Percentiles rank a stretch among this genome's conserved stretches.
Evolutionary conservation across 148 eudicot species (phyloP).

Genomic region (Rhododendron vialii): DNA sequence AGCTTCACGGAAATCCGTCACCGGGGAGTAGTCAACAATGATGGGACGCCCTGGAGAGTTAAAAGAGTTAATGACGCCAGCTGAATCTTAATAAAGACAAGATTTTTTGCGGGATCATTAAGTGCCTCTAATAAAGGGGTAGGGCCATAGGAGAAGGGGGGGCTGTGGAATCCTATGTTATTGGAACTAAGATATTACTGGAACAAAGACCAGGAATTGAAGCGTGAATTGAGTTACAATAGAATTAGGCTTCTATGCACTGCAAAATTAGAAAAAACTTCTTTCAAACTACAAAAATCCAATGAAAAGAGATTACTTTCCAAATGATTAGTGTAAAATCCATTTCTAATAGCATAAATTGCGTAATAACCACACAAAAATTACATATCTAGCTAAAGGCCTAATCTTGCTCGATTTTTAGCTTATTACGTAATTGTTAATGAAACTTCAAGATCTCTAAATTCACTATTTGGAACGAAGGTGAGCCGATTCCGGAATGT

Average conservation of each 20-base stretch:
- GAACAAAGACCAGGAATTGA: neutral
- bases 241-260: neutral
- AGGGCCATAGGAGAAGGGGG: neutral
- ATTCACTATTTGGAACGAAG: neutral
- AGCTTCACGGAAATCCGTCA: constrained; percentile 95
- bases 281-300: neutral
- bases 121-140: neutral
- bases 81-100: neutral
- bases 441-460: neutral
- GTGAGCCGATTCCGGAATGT: neutral
- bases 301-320: neutral
- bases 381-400: neutral
- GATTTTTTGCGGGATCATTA: neutral
- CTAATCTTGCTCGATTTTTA: neutral
- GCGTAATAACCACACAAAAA: neutral
- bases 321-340: neutral
- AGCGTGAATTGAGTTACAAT: neutral
- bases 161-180: neutral
- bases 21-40: constrained; percentile 94
- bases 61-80: neutral
- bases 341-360: neutral
- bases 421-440: neutral
- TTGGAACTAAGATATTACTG: neutral
- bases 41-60: constrained; percentile 64
- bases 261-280: neutral